Conservation (phyloP, 768 basidiomycete species). For the Tricholoma sp. region DNA sequence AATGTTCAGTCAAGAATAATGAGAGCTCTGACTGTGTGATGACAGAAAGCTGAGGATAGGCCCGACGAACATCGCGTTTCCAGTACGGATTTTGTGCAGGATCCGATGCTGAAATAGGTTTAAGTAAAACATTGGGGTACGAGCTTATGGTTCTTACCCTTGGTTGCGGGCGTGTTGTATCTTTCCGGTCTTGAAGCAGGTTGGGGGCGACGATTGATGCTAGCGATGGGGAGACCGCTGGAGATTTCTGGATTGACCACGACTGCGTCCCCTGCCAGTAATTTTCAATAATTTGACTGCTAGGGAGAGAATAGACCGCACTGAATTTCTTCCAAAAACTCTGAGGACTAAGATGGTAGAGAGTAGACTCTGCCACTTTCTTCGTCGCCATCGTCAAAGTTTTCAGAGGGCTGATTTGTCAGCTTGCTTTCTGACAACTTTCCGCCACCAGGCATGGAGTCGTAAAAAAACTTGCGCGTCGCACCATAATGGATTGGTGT, state of each 20-base stretch:
- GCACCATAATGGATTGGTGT: conserved; percentile 2
- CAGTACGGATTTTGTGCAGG: conserved; percentile 89
- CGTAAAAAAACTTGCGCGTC: conserved; percentile 6
- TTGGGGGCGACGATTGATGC: conserved; percentile 72
- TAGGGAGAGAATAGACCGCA: conserved; percentile 25
- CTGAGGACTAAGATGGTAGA: conserved; percentile 84
- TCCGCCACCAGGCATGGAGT: no score
- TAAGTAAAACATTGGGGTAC: neutral
- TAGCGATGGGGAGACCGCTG: conserved; percentile 76
- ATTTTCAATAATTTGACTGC: conserved; percentile 3
- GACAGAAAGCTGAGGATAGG: conserved; percentile 88
- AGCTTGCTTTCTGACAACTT: conserved; percentile 4
- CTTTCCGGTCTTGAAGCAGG: conserved; percentile 85
- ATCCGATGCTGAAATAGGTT: conserved; percentile 60
- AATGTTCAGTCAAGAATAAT: conserved; percentile 75
- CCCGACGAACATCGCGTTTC: conserved; percentile 91
- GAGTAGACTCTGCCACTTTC: conserved; percentile 81
- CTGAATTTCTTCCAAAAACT: conserved; percentile 98
- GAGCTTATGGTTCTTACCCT: conserved; percentile 45
- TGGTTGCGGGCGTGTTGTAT: conserved; percentile 84
- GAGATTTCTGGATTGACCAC: conserved; percentile 91
- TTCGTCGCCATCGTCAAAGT: conserved; percentile 66
- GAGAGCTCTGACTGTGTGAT: conserved; percentile 83
- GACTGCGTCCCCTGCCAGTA: conserved; percentile 64
- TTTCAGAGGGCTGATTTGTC: conserved; percentile 5